phyloP scores from a whole-genome alignment of 139 green algal genomes.

The Zygnema circumcarinatum region DNA sequence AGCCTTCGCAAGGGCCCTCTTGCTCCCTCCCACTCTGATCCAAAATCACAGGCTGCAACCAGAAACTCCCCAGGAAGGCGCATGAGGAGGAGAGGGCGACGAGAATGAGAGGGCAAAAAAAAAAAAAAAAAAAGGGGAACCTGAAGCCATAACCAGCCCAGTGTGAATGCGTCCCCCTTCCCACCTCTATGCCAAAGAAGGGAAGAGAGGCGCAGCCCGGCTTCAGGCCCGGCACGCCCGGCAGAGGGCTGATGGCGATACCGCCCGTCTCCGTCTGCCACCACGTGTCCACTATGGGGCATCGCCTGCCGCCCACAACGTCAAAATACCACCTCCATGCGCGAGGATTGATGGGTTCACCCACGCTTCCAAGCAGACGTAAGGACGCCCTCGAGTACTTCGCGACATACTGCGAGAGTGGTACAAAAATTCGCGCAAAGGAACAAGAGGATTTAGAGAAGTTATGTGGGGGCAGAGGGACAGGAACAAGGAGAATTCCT shows the following conservation, averaged over 20 bases:
- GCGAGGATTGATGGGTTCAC: conserved; percentile 98
- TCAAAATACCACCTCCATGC: conserved; percentile 96
- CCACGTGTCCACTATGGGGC: conserved; percentile 95
- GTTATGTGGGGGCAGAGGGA: neutral
- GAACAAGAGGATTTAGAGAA: neutral
- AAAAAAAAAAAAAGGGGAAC: conserved; percentile 10
- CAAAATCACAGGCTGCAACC: conserved; percentile 79
- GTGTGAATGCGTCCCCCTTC: neutral
- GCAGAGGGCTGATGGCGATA: conserved; percentile 77
- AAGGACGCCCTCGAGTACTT: conserved; percentile 67
- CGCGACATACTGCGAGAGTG: conserved; percentile 57
- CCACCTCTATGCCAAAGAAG: conserved; percentile 53
- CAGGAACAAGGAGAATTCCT: neutral
- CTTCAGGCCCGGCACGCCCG: conserved; percentile 76
- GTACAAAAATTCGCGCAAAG: neutral
- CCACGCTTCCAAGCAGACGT: conserved; percentile 90
- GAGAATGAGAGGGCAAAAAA: neutral
- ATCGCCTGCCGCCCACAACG: conserved; percentile 71
- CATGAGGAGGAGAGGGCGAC: neutral
- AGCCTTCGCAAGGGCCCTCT: conserved; percentile 70
- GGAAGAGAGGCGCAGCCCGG: conserved; percentile 85
- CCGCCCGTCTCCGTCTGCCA: conserved; percentile 95
- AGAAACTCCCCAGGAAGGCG: neutral
- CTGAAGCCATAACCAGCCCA: no score
- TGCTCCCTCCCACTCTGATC: conserved; percentile 78